Conservation (phyloP, 1,139 yeast genomes). For the Suhomyces chickasaworum region DNA sequence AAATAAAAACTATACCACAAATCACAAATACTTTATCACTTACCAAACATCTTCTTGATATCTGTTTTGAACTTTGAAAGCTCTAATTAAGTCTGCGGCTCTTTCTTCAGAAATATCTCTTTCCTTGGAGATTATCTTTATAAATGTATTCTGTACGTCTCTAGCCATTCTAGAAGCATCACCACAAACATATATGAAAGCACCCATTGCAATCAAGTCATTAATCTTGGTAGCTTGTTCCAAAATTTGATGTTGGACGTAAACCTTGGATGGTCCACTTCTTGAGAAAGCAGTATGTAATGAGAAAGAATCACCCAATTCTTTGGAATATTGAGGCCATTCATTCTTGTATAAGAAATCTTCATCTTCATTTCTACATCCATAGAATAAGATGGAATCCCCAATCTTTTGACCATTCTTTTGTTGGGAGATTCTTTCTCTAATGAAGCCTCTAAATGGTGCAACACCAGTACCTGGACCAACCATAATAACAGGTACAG, state of each 20-base stretch:
- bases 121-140: constrained; percentile 61
- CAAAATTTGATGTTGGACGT: constrained; percentile 79
- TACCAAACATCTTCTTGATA: constrained; percentile 99
- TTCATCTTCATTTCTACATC: constrained; percentile 72
- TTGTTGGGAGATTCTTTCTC: constrained; percentile 65
- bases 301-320: constrained; percentile 66
- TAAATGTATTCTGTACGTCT: constrained; percentile 81
- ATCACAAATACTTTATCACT: background rate
- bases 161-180: constrained; percentile 97
- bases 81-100: constrained; percentile 78
- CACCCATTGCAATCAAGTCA: constrained; percentile 68
- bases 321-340: constrained; percentile 73
- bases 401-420: constrained; percentile 59
- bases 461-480: constrained; percentile 99
- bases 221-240: constrained; percentile 61
- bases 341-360: constrained; percentile 85
- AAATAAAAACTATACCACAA: background rate
- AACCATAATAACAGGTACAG: constrained; percentile 83
- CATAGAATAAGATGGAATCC: constrained; percentile 75
- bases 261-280: constrained; percentile 67
- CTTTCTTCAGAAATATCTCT: constrained; percentile 60
- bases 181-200: constrained; percentile 93
- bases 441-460: constrained; percentile 90
- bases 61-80: constrained; percentile 79
- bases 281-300: constrained; percentile 87